A percentile compares a stretch with the other conserved stretches of the same genome.
These are phyloP conservation scores for Aspergillus sp. DNA, from an alignment of 2,329 filamentous ascomycete genomes.

Conservation along the genomic window DNA sequence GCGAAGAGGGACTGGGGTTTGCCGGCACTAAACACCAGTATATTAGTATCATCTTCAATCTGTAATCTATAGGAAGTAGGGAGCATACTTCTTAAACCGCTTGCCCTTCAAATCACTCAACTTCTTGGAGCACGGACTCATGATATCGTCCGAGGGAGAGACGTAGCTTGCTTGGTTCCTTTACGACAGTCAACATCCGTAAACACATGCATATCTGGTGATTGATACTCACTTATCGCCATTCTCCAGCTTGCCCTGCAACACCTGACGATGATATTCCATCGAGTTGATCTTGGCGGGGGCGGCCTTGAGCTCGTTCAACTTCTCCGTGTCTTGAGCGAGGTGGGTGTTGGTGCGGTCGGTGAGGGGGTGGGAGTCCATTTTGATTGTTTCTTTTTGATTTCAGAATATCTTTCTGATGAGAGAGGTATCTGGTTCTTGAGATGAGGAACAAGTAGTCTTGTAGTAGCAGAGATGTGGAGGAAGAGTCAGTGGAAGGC, in stretches of 20 bases:
- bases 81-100: constrained; percentile 50
- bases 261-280: constrained; percentile 46
- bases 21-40: constrained; percentile 30
- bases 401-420: not conserved
- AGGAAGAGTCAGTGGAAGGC: constrained; percentile 11
- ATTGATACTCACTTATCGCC: constrained; percentile 39
- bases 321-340: constrained; percentile 26
- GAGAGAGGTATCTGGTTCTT: not conserved
- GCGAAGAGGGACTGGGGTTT: constrained; percentile 50
- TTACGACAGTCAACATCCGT: constrained; percentile 4
- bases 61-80: not conserved
- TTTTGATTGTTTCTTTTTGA: constrained; percentile 17
- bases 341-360: constrained; percentile 47
- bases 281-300: constrained; percentile 38
- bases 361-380: constrained; percentile 42
- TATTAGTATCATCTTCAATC: no score
- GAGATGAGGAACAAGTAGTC: not conserved
- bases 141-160: constrained; percentile 52
- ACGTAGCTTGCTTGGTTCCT: constrained; percentile 44
- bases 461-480: constrained; percentile 9
- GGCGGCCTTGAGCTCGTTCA: constrained; percentile 35
- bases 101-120: constrained; percentile 52
- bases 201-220: not conserved
- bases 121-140: constrained; percentile 54
- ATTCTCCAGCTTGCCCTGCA: constrained; percentile 44